Base-by-base conservation (phyloP, 2,329 filamentous ascomycete species). In the Trichoderma koningiopsis region DNA sequence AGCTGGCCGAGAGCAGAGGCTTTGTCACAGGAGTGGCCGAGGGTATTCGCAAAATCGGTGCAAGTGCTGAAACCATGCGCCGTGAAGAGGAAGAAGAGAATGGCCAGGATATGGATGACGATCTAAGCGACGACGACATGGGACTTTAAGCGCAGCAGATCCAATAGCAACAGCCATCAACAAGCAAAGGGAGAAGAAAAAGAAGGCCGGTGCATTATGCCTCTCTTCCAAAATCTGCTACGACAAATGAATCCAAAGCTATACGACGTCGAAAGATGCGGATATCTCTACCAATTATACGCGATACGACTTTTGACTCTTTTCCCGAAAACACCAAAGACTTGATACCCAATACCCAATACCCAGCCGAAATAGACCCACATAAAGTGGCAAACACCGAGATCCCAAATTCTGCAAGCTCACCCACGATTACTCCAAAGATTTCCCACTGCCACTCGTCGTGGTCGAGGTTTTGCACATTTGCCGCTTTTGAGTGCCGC, bases 21-120 rank as follows among this genome's bases (percentile, higher is more conserved):
- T 97, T 97, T 76, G 89, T 98, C 71, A 85, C 89, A 1, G 92
- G 92, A 0, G 93, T 97, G 2, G 90, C 98, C 72, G 94, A 98
- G 78, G 93, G 92, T 5, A 84, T 98, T 75, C 88, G 94, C 75
- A 94, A 89, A 83, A 88, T 98, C 63, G 93, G 93, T 11, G 89
- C 91, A 2, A 93, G 92, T 49, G 89, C 89, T 66, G 95, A 98
- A 83, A 88, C 91, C 72, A 88, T 88, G 58, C 86, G 92, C 71
- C 85, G 91, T 72, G 94, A 97, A 75, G 88, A 92, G 72, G 91
- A 96, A 76, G 92, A 93, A 74, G 87, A 88, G 73, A 82, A 83
- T 7, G 86, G 85, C 24, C 87, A 85, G 35, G 86, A 84, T 22
- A 88, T 88, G 71, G 88, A 87, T 43, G 89, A 91, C 72, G 88